Conservation (phyloP, 225 moss, liverwort and hornwort species). For the Asterella californica region DNA sequence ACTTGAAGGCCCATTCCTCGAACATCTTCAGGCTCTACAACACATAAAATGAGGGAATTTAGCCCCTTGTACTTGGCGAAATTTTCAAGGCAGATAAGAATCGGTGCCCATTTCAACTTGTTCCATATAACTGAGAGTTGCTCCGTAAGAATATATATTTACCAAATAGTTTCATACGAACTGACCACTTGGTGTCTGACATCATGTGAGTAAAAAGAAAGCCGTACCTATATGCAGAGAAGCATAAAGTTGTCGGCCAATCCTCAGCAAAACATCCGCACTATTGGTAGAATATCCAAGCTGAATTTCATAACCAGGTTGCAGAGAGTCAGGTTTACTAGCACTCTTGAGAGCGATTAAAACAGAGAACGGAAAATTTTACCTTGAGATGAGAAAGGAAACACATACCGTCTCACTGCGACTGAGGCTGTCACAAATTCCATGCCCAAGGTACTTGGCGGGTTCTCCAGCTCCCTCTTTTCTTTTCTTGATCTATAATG, state of each 20-base stretch:
- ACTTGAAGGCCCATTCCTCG: constrained; percentile 97
- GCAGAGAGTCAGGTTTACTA: not conserved
- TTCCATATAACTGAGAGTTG: not conserved
- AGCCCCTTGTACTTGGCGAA: not conserved
- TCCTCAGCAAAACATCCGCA: constrained; percentile 72
- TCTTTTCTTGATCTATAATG: constrained; percentile 78
- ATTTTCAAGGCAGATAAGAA: not conserved
- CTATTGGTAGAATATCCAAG: constrained; percentile 84
- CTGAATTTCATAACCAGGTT: constrained; percentile 40
- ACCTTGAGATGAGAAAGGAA: not conserved
- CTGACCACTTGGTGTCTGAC: not conserved
- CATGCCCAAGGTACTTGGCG: constrained; percentile 89
- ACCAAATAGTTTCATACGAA: not conserved
- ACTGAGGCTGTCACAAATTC: constrained; percentile 91
- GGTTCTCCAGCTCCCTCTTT: constrained; percentile 91
- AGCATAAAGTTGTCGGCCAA: constrained; percentile 75
- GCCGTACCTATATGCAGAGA: constrained; percentile 73
- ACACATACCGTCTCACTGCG: constrained; percentile 86
- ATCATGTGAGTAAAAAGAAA: not conserved
- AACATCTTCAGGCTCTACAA: constrained; percentile 79
- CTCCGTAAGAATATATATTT: not conserved
- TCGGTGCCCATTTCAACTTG: not conserved
- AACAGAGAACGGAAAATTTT: not conserved
- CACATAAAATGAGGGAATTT: not conserved
- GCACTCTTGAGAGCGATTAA: not conserved